phyloP scores from a whole-genome alignment of 257 asterid species.

The Scutellaria baicalensis region DNA sequence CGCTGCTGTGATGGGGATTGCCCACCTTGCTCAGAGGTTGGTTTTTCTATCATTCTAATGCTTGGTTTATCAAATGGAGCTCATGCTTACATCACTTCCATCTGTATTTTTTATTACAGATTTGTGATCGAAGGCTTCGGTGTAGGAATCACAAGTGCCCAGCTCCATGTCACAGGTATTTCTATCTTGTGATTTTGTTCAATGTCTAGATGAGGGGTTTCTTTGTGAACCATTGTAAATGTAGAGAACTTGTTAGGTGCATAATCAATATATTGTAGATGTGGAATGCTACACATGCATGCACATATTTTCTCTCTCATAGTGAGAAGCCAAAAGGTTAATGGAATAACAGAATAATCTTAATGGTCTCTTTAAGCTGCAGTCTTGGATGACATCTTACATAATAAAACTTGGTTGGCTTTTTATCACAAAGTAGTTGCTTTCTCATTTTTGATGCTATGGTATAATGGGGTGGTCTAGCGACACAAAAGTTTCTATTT shows the following conservation, averaged over 20 bases:
- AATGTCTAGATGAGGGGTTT: constrained; percentile 6
- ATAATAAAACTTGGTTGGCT: background rate
- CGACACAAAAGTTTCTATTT: background rate
- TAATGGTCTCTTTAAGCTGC: background rate
- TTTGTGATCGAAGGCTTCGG: constrained; percentile 86
- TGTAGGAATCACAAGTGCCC: constrained; percentile 98
- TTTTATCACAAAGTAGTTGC: background rate
- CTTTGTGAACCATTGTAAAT: background rate
- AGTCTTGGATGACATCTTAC: background rate
- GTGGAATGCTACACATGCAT: background rate
- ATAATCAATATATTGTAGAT: background rate
- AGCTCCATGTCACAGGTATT: constrained; percentile 92
- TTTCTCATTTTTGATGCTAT: background rate
- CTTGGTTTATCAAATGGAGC: background rate
- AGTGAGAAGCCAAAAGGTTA: background rate
- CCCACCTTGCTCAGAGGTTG: constrained; percentile 93
- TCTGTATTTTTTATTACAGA: constrained; percentile 33
- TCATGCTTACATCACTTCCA: background rate
- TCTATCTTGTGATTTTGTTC: background rate
- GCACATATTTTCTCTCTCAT: background rate
- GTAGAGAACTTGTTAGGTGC: background rate
- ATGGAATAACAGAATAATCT: too few relatives aligned
- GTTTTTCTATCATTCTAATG: background rate
- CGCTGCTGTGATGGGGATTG: constrained; percentile 97
- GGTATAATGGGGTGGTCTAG: background rate